Percentiles rank a stretch among this genome's conserved stretches.
These are phyloP conservation scores for Entophlyctis helioformis DNA, from an alignment of 192 early-diverging fungal genomes.

Conservation along the genomic window DNA sequence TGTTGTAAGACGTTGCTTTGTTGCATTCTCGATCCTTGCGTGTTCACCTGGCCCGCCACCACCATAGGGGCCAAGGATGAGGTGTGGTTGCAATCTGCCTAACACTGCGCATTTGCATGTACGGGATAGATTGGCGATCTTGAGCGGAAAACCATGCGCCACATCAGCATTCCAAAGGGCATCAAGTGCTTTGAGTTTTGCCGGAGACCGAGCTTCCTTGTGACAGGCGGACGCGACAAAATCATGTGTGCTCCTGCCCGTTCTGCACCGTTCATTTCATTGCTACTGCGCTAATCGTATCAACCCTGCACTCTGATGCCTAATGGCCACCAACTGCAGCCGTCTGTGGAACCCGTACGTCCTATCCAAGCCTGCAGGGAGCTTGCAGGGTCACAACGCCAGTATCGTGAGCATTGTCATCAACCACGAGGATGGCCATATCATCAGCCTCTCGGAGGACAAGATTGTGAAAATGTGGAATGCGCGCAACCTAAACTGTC, in stretches of 20 bases:
- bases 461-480: slow-evolving; percentile 56
- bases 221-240: slow-evolving; percentile 52
- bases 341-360: slow-evolving; percentile 59
- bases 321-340: slow-evolving; percentile 10
- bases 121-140: slow-evolving; percentile 52
- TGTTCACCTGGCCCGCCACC: too few species aligned
- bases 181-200: slow-evolving; percentile 52
- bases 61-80: too few species aligned
- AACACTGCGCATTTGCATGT: too few species aligned
- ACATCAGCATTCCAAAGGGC: slow-evolving; percentile 42
- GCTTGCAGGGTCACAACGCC: slow-evolving; percentile 38
- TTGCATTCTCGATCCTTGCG: too few species aligned
- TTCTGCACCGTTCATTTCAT: too few species aligned
- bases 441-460: slow-evolving; percentile 49
- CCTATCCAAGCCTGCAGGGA: slow-evolving; percentile 49
- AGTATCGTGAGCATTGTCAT: slow-evolving; percentile 32
- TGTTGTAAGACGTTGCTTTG: too few species aligned
- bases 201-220: slow-evolving; percentile 44
- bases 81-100: too few species aligned
- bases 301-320: background rate
- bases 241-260: slow-evolving; percentile 48
- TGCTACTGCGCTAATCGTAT: background rate
- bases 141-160: slow-evolving; percentile 39
- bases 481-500: slow-evolving; percentile 39
- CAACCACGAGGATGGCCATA: slow-evolving; percentile 44